Evolutionary conservation across 2,329 filamentous ascomycete species (phyloP).

Genomic region (Periconia sp.): DNA sequence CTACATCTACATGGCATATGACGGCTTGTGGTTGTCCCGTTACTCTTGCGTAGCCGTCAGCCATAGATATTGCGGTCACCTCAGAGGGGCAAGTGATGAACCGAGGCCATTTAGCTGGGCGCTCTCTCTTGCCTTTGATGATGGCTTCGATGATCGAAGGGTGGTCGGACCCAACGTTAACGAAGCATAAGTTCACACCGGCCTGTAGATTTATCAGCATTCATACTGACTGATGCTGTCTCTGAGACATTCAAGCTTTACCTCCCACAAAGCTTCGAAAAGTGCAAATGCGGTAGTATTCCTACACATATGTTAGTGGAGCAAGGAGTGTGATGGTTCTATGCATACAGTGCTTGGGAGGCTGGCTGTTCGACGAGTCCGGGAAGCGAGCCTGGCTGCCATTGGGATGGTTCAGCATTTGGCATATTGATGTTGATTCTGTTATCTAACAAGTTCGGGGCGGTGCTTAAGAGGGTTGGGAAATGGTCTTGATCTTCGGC

Average conservation of each 20-base stretch:
- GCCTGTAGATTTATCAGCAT: conserved; percentile 14
- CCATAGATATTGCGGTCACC: conserved; percentile 23
- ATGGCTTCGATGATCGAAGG: conserved; percentile 29
- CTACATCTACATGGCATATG: conserved; percentile 74
- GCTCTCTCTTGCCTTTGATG: conserved; percentile 23
- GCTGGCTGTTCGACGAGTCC: too few relatives aligned
- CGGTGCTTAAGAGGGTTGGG: too few relatives aligned
- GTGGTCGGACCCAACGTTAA: conserved; percentile 31
- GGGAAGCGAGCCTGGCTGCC: too few relatives aligned
- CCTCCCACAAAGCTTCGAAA: conserved; percentile 23
- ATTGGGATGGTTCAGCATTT: too few relatives aligned
- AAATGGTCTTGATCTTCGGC: too few relatives aligned
- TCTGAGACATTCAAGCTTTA: too few relatives aligned
- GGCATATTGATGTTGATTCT: too few relatives aligned
- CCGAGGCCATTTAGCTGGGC: conserved; percentile 13
- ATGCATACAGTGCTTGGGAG: too few relatives aligned
- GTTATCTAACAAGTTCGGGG: too few relatives aligned
- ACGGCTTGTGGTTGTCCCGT: conserved; percentile 74
- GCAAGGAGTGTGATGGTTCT: too few relatives aligned
- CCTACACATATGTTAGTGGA: too few relatives aligned
- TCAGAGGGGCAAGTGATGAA: conserved; percentile 26
- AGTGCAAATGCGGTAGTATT: conserved; percentile 22
- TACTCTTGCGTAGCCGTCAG: conserved; percentile 42
- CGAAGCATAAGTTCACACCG: conserved; percentile 20
- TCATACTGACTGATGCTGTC: too few relatives aligned